Evolutionary conservation across 306 rosid genomes (phyloP).

Genomic region (Lathyrus aphaca): DNA sequence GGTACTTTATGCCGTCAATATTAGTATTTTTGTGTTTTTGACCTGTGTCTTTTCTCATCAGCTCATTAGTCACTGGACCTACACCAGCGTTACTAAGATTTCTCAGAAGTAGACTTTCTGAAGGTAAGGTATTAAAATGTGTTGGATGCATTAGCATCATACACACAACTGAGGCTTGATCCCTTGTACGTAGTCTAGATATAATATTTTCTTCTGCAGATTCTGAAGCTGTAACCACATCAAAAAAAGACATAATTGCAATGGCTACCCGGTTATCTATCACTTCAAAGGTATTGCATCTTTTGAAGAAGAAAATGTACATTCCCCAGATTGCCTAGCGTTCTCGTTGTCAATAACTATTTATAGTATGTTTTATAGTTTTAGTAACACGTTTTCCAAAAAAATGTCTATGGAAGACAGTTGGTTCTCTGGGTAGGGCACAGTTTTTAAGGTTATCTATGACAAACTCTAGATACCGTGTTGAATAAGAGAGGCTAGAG

Average conservation of each 20-base stretch:
- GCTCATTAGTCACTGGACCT: constrained; percentile 91
- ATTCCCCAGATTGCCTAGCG: constrained; percentile 20
- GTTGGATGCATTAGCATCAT: constrained; percentile 22
- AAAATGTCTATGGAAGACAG: background rate
- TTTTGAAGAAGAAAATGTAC: constrained; percentile 17
- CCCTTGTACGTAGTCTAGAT: constrained; percentile 15
- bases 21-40: constrained; percentile 31
- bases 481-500: background rate
- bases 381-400: background rate
- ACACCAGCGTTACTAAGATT: constrained; percentile 70
- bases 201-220: constrained; percentile 51
- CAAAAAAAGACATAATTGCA: constrained; percentile 67
- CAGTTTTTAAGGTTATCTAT: background rate
- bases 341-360: background rate
- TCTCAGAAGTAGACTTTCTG: constrained; percentile 88
- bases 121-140: constrained; percentile 57
- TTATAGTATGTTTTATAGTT: background rate
- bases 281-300: constrained; percentile 73
- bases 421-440: background rate
- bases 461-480: background rate
- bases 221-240: constrained; percentile 55
- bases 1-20: constrained; percentile 23
- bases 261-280: constrained; percentile 84
- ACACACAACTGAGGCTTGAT: constrained; percentile 22
- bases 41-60: constrained; percentile 46